A percentile compares a stretch with the other conserved stretches of the same genome.
Evolutionary conservation across 768 basidiomycete genomes (phyloP).

Genomic region (Suillus americanus): DNA sequence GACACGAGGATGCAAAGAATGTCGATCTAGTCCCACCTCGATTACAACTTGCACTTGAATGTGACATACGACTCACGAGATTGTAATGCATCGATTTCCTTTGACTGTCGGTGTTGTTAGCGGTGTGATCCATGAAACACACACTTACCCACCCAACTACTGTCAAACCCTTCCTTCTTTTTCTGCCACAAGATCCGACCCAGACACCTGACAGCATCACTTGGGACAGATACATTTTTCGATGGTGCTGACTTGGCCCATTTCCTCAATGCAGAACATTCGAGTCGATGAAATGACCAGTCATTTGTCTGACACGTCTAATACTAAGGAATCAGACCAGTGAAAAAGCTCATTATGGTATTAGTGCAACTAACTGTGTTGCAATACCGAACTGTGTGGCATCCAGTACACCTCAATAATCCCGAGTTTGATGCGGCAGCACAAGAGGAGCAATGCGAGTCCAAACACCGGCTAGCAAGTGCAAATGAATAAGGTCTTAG

Average conservation of each 20-base stretch:
- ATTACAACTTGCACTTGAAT: not conserved
- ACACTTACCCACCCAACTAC: slow-evolving; percentile 52
- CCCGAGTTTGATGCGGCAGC: slow-evolving; percentile 36
- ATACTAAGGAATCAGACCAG: not conserved
- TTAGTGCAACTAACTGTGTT: slow-evolving; percentile 49
- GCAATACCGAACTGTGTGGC: slow-evolving; percentile 75
- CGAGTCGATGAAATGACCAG: slow-evolving; percentile 74
- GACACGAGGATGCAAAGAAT: slow-evolving; percentile 45
- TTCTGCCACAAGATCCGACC: slow-evolving; percentile 72
- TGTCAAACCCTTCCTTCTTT: slow-evolving; percentile 52
- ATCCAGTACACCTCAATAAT: slow-evolving; percentile 73
- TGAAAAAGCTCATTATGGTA: slow-evolving; percentile 5
- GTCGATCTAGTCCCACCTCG: slow-evolving; percentile 47
- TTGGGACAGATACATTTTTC: slow-evolving; percentile 51
- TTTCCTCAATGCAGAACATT: slow-evolving; percentile 68
- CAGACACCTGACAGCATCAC: slow-evolving; percentile 78
- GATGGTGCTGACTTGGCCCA: slow-evolving; percentile 57
- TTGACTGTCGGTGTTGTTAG: slow-evolving; percentile 40
- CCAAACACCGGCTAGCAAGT: slow-evolving; percentile 63
- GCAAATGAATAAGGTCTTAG: slow-evolving; percentile 60
- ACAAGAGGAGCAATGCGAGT: slow-evolving; percentile 71
- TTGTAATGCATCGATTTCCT: slow-evolving; percentile 67
- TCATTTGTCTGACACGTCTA: slow-evolving; percentile 72
- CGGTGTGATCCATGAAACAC: not conserved
- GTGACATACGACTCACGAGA: slow-evolving; percentile 55